A percentile compares a stretch with the other conserved stretches of the same genome.
phyloP scores from a whole-genome alignment of 2,329 filamentous ascomycete species.

The Cordyceps cicadae region DNA sequence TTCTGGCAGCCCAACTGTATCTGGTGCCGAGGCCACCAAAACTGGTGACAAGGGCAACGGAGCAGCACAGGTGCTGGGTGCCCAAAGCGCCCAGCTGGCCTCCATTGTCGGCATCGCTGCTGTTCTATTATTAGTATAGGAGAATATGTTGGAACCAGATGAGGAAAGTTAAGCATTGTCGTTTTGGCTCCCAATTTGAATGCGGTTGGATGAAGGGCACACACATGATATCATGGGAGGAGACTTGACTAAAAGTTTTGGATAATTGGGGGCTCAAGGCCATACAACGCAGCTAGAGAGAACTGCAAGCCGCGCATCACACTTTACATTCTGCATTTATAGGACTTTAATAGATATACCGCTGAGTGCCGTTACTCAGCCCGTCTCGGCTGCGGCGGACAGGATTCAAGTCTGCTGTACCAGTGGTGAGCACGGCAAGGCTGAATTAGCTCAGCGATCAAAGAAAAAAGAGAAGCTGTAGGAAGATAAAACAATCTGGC shows the following conservation, averaged over 20 bases:
- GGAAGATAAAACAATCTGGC: too few species aligned
- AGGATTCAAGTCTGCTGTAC: background rate
- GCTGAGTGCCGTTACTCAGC: background rate
- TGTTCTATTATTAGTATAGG: background rate
- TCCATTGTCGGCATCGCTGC: background rate
- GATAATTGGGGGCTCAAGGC: background rate
- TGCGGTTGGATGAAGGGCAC: constrained; percentile 2
- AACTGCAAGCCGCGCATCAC: background rate
- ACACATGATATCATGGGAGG: constrained; percentile 8
- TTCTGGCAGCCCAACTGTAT: background rate
- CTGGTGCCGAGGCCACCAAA: constrained; percentile 1
- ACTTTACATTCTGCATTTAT: constrained; percentile 2
- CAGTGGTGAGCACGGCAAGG: background rate
- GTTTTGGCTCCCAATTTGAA: background rate
- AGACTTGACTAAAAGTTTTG: background rate
- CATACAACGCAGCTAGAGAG: background rate
- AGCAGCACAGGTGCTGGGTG: background rate
- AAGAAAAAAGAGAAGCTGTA: too few species aligned
- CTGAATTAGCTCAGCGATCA: too few species aligned
- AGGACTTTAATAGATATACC: constrained; percentile 5
- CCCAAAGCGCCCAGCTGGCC: background rate
- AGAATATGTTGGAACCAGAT: background rate
- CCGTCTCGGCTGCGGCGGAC: too few species aligned
- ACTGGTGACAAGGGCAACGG: constrained; percentile 5
- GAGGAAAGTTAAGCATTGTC: background rate